A percentile compares a stretch with the other conserved stretches of the same genome.
phyloP scores from a whole-genome alignment of 192 early-diverging fungal genomes.

The Coemansia sp. region DNA sequence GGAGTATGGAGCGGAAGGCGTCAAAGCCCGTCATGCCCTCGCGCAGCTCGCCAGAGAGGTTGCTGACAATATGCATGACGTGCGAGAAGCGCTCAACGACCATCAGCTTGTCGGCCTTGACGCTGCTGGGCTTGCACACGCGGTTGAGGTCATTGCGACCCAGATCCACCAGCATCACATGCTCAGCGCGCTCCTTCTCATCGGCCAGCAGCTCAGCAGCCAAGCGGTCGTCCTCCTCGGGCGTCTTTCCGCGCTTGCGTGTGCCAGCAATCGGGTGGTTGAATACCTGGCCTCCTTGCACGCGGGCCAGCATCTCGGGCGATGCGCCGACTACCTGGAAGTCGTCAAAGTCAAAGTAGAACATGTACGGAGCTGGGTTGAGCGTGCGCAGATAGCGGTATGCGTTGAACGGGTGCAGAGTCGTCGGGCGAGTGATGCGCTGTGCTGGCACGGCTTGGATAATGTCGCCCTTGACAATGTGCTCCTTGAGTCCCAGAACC shows the following conservation, averaged over 20 bases:
- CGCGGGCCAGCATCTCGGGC: conserved; percentile 96
- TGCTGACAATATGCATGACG: conserved; percentile 99
- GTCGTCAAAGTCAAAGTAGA: conserved; percentile 91
- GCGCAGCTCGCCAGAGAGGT: conserved; percentile 87
- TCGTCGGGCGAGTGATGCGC: conserved; percentile 79
- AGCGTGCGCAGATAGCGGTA: conserved; percentile 92
- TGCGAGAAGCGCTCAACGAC: conserved; percentile 94
- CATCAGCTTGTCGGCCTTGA: conserved; percentile 96
- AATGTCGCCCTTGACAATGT: conserved; percentile 94
- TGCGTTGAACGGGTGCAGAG: conserved; percentile 96
- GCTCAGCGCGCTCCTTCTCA: conserved; percentile 95
- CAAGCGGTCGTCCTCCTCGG: conserved; percentile 85
- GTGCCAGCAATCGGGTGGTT: conserved; percentile 99
- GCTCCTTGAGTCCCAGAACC: conserved; percentile 81
- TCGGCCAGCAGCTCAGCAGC: conserved; percentile 87
- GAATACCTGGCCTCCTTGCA: conserved; percentile 74
- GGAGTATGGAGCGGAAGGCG: conserved; percentile 97
- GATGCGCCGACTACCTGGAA: conserved; percentile 97
- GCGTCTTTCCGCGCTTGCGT: conserved; percentile 80
- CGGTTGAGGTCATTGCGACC: conserved; percentile 98
- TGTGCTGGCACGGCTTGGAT: conserved; percentile 98
- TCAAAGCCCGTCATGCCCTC: conserved; percentile 89
- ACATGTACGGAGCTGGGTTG: conserved; percentile 99
- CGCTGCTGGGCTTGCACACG: conserved; percentile 88
- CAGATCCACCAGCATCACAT: conserved; percentile 99